Base-by-base conservation (phyloP, 2,329 filamentous ascomycete species). In the Aspergillus terreus region DNA sequence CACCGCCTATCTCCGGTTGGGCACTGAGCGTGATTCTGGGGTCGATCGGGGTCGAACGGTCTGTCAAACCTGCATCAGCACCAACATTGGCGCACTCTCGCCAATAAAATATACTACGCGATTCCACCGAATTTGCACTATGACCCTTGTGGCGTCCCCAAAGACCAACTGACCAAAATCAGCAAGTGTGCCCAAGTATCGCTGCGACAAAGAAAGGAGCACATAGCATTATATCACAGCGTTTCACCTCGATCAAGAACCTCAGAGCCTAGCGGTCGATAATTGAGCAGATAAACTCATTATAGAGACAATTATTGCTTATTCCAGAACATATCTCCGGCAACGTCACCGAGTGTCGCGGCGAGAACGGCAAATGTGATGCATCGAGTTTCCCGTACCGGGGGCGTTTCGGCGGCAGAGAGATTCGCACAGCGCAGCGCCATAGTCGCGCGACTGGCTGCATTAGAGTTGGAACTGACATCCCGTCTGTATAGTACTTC, bases 401-500 rank as follows among this genome's bases (percentile, higher is more conserved):
- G 35, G 27, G 27, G 35, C 35, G 35, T 17, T 17, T 17, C 35
- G 15, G 44, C 11, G 44, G 27, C 32, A 46, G 44, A 46, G n/a
- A 10, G 40, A 42, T 25, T 23, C 40, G 11, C 35, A 40, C 35
- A 27, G 9, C 23, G 27, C 33, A 30, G 27, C 36, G 35, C 21
- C 17, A n/a, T 11, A 41, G 11, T 47, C 17, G 35, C 19, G 15
- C 40, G 19, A 17, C 40, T 42, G 46, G 23, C 33, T 44, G 45
- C 19, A 47, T 30, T 47, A 46, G 44, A 47, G 46, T 40, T 44
- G 50, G 33, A 47, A 51, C 19, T 35, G 42, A 36, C 30, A 35
- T 36, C 45, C 47, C 50, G 44, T 23, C 43, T 55, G 51, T 47
- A 53, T 11, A 46, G 57, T 50, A 53, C 47, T 55, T 56, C 50